These are phyloP conservation scores for Beauveria sp. DNA, from an alignment of 2,329 filamentous ascomycete species.

Conservation along the genomic window DNA sequence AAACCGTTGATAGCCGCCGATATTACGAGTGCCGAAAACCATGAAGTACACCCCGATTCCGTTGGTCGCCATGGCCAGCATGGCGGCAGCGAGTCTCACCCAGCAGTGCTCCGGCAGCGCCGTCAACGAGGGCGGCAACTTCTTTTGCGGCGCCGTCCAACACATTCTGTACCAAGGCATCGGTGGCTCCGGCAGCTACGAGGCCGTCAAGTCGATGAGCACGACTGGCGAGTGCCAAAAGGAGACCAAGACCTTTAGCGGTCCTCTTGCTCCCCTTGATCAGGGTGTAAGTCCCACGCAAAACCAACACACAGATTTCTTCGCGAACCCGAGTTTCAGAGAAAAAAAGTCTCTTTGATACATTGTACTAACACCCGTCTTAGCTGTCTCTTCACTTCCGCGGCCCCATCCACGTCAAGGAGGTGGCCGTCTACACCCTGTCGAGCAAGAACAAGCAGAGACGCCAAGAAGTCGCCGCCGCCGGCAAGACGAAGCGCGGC, in stretches of 20 bases:
- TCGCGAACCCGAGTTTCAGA: too few relatives aligned
- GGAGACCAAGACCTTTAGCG: constrained; percentile 44
- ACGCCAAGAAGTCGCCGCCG: constrained; percentile 12
- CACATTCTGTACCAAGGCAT: constrained; percentile 62
- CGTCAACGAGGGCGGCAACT: constrained; percentile 46
- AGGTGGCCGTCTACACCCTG: constrained; percentile 63
- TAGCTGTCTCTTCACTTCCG: constrained; percentile 67
- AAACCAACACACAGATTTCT: too few relatives aligned
- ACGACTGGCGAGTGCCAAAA: constrained; percentile 46
- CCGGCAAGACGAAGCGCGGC: constrained; percentile 21
- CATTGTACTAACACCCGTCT: neutral
- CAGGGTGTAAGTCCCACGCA: constrained; percentile 51
- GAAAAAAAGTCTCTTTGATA: too few relatives aligned
- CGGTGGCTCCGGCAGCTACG: constrained; percentile 53
- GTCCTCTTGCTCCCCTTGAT: constrained; percentile 58
- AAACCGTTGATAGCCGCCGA: neutral
- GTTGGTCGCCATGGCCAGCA: constrained; percentile 22
- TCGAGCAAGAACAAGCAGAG: constrained; percentile 25
- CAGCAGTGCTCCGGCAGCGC: constrained; percentile 29
- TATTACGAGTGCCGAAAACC: neutral
- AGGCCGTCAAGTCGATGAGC: constrained; percentile 56
- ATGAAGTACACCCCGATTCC: constrained; percentile 26
- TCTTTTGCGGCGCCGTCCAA: constrained; percentile 57
- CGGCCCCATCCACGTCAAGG: constrained; percentile 58
- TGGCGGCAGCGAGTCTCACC: constrained; percentile 23